Conservation (phyloP, 371 early-diverging fungal genomes). For the Dichotomocladium elegans region DNA sequence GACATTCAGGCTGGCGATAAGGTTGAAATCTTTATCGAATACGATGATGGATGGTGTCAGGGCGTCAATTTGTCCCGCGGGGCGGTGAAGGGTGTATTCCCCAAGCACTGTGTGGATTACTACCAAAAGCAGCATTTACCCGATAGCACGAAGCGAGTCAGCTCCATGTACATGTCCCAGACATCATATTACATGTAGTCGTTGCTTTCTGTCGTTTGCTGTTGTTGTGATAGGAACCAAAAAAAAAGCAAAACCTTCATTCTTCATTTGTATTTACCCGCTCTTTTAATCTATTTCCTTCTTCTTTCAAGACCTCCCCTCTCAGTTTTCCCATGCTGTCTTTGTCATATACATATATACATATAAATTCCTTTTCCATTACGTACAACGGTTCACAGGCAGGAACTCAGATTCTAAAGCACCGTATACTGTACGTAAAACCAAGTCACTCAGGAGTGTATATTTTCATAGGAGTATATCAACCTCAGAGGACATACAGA, state of each 20-base stretch:
- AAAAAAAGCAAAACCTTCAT: too few relatives aligned
- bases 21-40: constrained; percentile 59
- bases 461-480: too few relatives aligned
- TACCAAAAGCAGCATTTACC: not conserved
- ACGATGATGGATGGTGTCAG: constrained; percentile 71
- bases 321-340: not conserved
- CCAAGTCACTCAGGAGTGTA: too few relatives aligned
- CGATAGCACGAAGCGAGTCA: constrained; percentile 33
- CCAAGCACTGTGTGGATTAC: constrained; percentile 54
- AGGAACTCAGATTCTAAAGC: too few relatives aligned
- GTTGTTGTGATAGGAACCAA: too few relatives aligned
- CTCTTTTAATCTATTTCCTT: not conserved
- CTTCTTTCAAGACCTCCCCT: not conserved
- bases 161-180: constrained; percentile 29
- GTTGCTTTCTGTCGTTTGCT: not conserved
- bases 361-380: too few relatives aligned
- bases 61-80: constrained; percentile 61
- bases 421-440: too few relatives aligned
- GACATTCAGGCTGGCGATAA: constrained; percentile 64
- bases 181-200: not conserved
- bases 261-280: not conserved
- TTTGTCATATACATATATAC: not conserved
- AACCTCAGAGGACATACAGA: not conserved
- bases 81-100: constrained; percentile 61
- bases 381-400: too few relatives aligned